Conservation (phyloP, 192 early-diverging fungal genomes). For the Coemansia sp. region DNA sequence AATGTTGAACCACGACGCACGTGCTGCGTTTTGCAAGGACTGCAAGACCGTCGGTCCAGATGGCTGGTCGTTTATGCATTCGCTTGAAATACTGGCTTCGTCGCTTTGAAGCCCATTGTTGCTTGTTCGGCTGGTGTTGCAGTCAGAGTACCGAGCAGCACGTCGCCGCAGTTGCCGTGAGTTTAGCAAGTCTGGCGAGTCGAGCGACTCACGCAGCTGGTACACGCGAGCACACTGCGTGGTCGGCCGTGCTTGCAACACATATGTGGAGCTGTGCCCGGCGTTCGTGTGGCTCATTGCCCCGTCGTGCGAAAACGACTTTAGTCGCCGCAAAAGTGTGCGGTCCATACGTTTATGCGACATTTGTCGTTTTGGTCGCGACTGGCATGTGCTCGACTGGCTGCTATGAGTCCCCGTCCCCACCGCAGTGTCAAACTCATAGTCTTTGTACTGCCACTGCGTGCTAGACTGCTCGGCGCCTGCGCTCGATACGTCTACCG, state of each 20-base stretch:
- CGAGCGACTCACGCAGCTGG: slow-evolving; percentile 5
- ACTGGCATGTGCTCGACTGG: neutral
- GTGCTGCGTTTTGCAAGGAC: slow-evolving; percentile 33
- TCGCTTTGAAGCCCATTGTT: neutral
- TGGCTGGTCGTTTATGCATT: neutral
- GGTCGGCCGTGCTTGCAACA: slow-evolving; percentile 8
- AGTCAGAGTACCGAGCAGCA: slow-evolving; percentile 26
- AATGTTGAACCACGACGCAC: slow-evolving; percentile 65
- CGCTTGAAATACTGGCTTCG: neutral
- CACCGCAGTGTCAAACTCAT: neutral
- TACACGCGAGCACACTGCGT: slow-evolving; percentile 7
- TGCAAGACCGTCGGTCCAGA: slow-evolving; percentile 8
- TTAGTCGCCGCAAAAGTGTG: neutral
- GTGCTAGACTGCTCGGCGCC: neutral
- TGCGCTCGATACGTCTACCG: neutral
- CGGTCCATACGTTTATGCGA: neutral
- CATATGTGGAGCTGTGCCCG: neutral
- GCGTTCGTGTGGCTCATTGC: slow-evolving; percentile 7
- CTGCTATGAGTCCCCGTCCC: neutral
- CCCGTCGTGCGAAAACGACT: slow-evolving; percentile 35
- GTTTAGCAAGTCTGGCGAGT: slow-evolving; percentile 46
- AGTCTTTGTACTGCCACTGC: neutral
- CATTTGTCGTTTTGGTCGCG: neutral
- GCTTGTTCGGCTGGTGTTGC: neutral
- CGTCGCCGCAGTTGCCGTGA: slow-evolving; percentile 45